Conservation (phyloP, 2,329 filamentous ascomycete species). For the Ceratocystis huliohia region DNA sequence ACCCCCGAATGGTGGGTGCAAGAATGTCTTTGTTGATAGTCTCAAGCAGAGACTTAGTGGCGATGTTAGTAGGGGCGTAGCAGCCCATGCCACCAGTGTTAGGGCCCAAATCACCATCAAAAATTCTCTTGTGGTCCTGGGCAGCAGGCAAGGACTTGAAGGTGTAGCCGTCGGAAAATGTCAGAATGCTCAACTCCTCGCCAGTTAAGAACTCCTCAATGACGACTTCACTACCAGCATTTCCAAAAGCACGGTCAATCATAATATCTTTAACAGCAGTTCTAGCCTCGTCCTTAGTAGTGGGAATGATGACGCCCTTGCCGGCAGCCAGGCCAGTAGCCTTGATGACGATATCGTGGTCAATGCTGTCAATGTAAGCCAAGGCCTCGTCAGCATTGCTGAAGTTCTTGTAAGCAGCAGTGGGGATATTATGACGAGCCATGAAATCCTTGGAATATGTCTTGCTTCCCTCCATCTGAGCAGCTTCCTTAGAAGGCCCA, state of each 20-base stretch:
- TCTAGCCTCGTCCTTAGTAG: slow-evolving; percentile 69
- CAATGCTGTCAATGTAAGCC: slow-evolving; percentile 58
- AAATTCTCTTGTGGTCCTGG: slow-evolving; percentile 93
- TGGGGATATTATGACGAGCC: slow-evolving; percentile 79
- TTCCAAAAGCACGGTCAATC: slow-evolving; percentile 73
- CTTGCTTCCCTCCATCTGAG: slow-evolving; percentile 90
- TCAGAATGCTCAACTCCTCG: slow-evolving; percentile 82
- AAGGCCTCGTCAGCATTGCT: slow-evolving; percentile 58
- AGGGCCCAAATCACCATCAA: slow-evolving; percentile 76
- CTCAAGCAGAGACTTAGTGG: slow-evolving; percentile 60
- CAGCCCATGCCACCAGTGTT: slow-evolving; percentile 98
- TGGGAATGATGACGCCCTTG: slow-evolving; percentile 87
- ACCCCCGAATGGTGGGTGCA: slow-evolving; percentile 79
- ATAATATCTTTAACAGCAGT: slow-evolving; percentile 78
- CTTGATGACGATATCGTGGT: slow-evolving; percentile 79
- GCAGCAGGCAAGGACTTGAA: slow-evolving; percentile 76
- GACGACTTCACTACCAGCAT: slow-evolving; percentile 79
- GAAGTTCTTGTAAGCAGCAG: slow-evolving; percentile 84
- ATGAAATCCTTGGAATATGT: slow-evolving; percentile 98
- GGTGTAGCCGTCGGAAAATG: slow-evolving; percentile 79
- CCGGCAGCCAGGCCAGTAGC: slow-evolving; percentile 83
- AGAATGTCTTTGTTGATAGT: slow-evolving; percentile 70
- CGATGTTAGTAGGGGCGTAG: slow-evolving; percentile 79
- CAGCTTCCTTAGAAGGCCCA: slow-evolving; percentile 72
- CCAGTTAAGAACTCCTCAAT: slow-evolving; percentile 89